Percentiles rank a stretch among this genome's conserved stretches.
Evolutionary conservation across 805 yeast genomes (phyloP).

Genomic region (Clavispora asparagi): DNA sequence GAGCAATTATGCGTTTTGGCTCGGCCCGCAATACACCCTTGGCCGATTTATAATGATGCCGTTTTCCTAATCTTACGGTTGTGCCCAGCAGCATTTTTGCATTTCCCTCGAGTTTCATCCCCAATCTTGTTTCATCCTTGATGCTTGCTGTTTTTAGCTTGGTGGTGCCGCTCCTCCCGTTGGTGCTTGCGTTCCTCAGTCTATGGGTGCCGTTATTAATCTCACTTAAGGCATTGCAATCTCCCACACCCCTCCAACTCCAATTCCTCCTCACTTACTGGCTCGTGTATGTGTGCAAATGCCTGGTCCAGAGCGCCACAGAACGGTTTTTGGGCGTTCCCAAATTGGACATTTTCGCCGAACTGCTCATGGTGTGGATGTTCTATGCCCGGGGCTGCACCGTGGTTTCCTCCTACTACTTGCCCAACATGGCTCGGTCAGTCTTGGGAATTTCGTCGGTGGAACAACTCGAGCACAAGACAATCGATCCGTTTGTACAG

Average conservation of each 20-base stretch:
- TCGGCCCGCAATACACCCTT: background rate
- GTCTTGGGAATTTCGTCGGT: background rate
- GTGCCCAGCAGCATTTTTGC: too few species aligned
- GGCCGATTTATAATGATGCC: background rate
- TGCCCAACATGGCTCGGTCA: slow-evolving; percentile 3
- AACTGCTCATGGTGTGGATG: slow-evolving; percentile 7
- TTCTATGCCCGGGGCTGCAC: slow-evolving; percentile 13
- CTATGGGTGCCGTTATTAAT: slow-evolving; percentile 11
- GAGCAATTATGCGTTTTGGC: background rate
- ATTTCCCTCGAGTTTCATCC: too few species aligned
- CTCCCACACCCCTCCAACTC: background rate
- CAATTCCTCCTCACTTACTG: slow-evolving; percentile 11
- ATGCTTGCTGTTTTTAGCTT: background rate
- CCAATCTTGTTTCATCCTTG: too few species aligned
- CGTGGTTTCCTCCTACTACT: slow-evolving; percentile 4
- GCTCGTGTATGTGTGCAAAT: slow-evolving; percentile 6
- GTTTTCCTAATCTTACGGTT: too few species aligned
- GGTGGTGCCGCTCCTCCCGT: background rate
- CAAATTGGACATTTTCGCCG: background rate
- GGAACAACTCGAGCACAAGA: background rate
- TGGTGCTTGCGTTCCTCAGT: slow-evolving; percentile 2
- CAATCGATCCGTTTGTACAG: background rate
- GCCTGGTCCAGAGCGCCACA: slow-evolving; percentile 1
- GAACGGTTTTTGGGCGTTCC: background rate
- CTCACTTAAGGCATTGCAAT: slow-evolving; percentile 6